Conservation (phyloP, 163 green algal species). For the Chlorella variabilis region DNA sequence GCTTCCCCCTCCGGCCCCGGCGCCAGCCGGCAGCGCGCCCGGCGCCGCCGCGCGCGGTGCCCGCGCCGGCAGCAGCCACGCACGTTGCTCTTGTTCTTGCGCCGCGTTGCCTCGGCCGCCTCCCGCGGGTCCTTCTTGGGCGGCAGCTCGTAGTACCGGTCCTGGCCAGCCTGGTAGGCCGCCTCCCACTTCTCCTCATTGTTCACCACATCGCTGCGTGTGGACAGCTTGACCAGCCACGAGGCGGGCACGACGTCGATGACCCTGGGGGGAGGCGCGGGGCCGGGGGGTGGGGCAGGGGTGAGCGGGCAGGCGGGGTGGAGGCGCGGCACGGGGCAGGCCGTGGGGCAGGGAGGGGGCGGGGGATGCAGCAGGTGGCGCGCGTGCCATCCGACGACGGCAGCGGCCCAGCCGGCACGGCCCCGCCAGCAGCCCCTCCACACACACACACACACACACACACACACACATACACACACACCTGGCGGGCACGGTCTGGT, state of each 20-base stretch:
- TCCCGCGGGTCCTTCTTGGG: neutral
- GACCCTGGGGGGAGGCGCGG: constrained; percentile 23
- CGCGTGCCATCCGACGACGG: no score
- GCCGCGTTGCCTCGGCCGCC: constrained; percentile 7
- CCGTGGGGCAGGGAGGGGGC: neutral
- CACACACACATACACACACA: neutral
- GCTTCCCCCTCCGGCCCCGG: neutral
- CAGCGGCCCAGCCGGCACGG: neutral
- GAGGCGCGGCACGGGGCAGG: neutral
- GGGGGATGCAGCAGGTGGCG: neutral
- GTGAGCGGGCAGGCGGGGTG: neutral
- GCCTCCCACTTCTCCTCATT: neutral
- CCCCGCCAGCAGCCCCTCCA: neutral
- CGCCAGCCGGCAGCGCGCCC: neutral
- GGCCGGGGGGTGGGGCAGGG: neutral
- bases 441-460: neutral
- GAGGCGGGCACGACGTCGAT: constrained; percentile 33
- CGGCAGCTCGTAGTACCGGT: constrained; percentile 2
- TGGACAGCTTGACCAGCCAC: constrained; percentile 45
- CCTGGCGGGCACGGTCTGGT: constrained; percentile 45
- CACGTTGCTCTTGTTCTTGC: neutral
- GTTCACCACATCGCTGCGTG: constrained; percentile 38
- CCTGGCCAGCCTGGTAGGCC: neutral
- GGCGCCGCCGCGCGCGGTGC: no score
- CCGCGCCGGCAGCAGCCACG: neutral